phyloP scores from a whole-genome alignment of 2,329 filamentous ascomycete genomes.

The Colletotrichum musicola region DNA sequence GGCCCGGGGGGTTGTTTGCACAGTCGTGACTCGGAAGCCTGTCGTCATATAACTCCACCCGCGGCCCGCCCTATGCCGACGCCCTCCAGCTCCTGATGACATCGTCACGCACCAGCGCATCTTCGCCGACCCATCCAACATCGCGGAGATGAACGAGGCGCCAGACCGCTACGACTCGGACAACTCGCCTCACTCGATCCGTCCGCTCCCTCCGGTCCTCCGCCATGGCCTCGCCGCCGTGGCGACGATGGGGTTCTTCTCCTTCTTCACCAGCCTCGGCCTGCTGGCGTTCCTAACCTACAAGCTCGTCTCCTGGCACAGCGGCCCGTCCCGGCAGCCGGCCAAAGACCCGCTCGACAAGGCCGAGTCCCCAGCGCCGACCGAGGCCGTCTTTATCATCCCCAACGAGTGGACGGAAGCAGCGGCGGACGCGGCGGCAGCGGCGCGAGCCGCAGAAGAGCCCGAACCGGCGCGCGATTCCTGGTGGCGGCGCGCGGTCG shows the following conservation, averaged over 20 bases:
- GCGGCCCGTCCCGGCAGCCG: slow-evolving; percentile 39
- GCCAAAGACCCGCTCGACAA: slow-evolving; percentile 11
- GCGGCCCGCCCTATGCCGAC: not conserved
- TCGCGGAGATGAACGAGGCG: slow-evolving; percentile 40
- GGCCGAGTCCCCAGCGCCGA: slow-evolving; percentile 38
- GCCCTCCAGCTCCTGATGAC: not conserved
- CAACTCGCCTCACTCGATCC: slow-evolving; percentile 46
- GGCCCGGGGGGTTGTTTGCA: not conserved
- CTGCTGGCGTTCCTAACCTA: slow-evolving; percentile 51
- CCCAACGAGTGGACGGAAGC: slow-evolving; percentile 43
- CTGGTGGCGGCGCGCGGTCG: slow-evolving; percentile 43
- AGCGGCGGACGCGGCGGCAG: slow-evolving; percentile 41
- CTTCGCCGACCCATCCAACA: slow-evolving; percentile 28
- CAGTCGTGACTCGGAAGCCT: not conserved
- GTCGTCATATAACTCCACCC: slow-evolving; percentile 24
- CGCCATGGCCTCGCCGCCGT: slow-evolving; percentile 53
- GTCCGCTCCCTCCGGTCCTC: slow-evolving; percentile 51
- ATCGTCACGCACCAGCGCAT: slow-evolving; percentile 17
- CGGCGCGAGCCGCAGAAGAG: slow-evolving; percentile 40
- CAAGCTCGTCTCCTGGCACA: slow-evolving; percentile 52
- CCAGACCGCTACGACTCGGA: slow-evolving; percentile 44
- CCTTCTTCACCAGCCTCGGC: slow-evolving; percentile 50
- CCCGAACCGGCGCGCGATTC: slow-evolving; percentile 17
- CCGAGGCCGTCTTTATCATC: slow-evolving; percentile 42
- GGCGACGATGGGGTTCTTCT: slow-evolving; percentile 51